Evolutionary conservation across 2,329 filamentous ascomycete genomes (phyloP).

Genomic region (Ambrosiella cleistominuta): DNA sequence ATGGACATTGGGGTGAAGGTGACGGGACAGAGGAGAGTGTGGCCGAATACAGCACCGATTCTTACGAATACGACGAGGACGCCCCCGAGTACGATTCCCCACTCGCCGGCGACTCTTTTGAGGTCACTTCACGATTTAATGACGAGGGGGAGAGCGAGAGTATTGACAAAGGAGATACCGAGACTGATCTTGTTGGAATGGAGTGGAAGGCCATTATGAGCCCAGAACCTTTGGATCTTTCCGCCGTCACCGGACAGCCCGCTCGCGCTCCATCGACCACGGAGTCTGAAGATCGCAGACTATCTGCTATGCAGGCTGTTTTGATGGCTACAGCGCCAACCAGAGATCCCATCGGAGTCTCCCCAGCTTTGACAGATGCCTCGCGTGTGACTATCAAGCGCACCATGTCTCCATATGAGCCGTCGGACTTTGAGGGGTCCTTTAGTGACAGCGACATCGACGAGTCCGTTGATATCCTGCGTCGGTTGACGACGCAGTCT

Average conservation of each 20-base stretch:
- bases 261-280: neutral
- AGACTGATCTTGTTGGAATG: neutral
- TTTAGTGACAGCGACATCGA: neutral
- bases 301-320: constrained; percentile 7
- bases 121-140: too few species aligned
- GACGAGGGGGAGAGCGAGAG: too few species aligned
- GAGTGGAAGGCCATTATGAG: constrained; percentile 8
- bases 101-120: neutral
- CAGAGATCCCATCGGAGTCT: neutral
- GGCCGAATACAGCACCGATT: neutral
- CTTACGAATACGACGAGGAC: constrained; percentile 4
- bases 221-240: neutral
- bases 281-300: neutral
- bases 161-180: constrained; percentile 1
- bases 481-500: too few species aligned
- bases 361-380: constrained; percentile 7
- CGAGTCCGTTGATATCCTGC: neutral
- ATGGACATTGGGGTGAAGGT: constrained; percentile 4
- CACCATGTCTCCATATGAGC: constrained; percentile 3
- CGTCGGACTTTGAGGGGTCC: constrained; percentile 2
- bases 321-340: neutral
- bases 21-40: neutral
- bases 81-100: neutral
- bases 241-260: neutral
- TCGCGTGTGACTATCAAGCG: constrained; percentile 10